Conservation (phyloP, 2,329 filamentous ascomycete genomes). For the Sclerotinia spermophila region DNA sequence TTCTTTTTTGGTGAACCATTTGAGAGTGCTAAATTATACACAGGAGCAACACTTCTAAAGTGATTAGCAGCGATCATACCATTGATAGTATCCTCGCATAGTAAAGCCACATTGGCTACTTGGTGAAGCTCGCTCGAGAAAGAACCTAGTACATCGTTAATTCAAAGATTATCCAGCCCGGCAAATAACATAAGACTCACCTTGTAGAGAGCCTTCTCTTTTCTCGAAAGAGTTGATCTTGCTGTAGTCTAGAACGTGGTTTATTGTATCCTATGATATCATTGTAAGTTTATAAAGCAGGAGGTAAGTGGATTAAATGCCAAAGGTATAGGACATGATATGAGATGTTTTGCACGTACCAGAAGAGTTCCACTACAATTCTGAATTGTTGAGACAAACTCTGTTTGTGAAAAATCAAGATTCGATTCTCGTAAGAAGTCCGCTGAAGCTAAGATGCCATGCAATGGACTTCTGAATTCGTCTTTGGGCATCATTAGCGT, state of each 20-base stretch:
- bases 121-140: slow-evolving; percentile 33
- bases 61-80: slow-evolving; percentile 32
- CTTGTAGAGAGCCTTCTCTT: slow-evolving; percentile 25
- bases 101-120: slow-evolving; percentile 31
- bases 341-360: slow-evolving; percentile 13
- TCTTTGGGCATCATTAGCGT: slow-evolving; percentile 23
- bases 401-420: slow-evolving; percentile 16
- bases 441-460: slow-evolving; percentile 52
- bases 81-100: slow-evolving; percentile 34
- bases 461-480: slow-evolving; percentile 55
- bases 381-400: slow-evolving; percentile 40
- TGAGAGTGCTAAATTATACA: slow-evolving; percentile 9
- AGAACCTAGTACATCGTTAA: slow-evolving; percentile 21
- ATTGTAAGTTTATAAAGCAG: background rate
- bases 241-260: slow-evolving; percentile 51
- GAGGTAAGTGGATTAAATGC: no score
- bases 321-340: background rate
- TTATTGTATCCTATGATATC: slow-evolving; percentile 44
- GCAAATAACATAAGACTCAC: slow-evolving; percentile 1
- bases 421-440: slow-evolving; percentile 34
- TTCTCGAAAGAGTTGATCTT: slow-evolving; percentile 47
- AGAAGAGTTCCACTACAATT: slow-evolving; percentile 50
- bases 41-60: slow-evolving; percentile 9
- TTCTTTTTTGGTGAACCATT: slow-evolving; percentile 10
- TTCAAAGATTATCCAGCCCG: background rate